Base-by-base conservation (phyloP, 257 asterid species). In the Primulina tabacum region DNA sequence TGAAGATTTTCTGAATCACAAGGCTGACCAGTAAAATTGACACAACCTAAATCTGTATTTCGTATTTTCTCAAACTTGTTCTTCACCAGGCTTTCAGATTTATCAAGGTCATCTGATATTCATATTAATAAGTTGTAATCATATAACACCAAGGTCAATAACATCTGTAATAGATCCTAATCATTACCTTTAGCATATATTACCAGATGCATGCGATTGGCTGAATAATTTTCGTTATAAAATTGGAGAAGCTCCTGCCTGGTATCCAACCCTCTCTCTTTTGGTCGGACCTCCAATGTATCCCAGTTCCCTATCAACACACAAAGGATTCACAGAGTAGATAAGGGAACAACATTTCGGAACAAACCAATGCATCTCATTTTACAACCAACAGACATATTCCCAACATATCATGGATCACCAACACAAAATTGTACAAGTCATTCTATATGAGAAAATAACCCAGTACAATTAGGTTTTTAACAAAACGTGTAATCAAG, bases 201-300 rank as follows among this genome's bases (percentile, higher is more conserved):
- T 77, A 88, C 99, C 72, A 94, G 89, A 83, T 89, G 95, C 99
- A 94, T 94, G 76, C 86, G 89, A 80, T 91, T 94, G 62, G 99
- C 96, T 6, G 99, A 94, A 81, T 94, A 94, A 69, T 94, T 80
- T 75, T 89, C 88, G 64, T 76, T 71, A 71, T 94, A 94, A 74
- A 94, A 94, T 77, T 80, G 72, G 72, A 91, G 87, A 73, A 94
- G 99, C 82, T 94, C 96, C 71, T 79, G 70, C 78, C 97, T 86
- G 28, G 97, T 91, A 77, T 94, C 95, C 75, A 94, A 33, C 43
- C 97, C 96, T 83, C 80, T 85, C 77, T 74, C 90, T 84, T 89
- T 94, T 74, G 97, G 99, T 30, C 77, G 79, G 71, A 86, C 91
- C 74, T 94, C 99, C 86, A 94, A 77, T 68, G 99, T 94, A 60